phyloP scores from a whole-genome alignment of 352 stramenopile genomes.

The Phytophthora aleatoria region DNA sequence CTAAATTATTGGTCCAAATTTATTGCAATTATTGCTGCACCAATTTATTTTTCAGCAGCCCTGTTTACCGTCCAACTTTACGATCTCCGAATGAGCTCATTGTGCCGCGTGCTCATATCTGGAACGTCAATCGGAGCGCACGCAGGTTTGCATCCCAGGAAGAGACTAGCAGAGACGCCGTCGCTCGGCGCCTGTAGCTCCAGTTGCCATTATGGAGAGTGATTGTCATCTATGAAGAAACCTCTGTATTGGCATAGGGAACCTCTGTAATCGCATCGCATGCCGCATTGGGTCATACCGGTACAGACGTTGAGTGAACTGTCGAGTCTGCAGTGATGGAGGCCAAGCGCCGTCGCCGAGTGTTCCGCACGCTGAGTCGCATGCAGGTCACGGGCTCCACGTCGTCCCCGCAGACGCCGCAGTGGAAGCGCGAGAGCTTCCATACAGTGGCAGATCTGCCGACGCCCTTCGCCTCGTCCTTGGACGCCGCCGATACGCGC shows the following conservation, averaged over 20 bases:
- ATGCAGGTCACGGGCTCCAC: constrained; percentile 69
- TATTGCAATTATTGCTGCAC: too few species aligned
- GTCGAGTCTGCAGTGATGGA: constrained; percentile 11
- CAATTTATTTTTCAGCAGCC: too few species aligned
- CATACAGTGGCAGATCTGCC: constrained; percentile 67
- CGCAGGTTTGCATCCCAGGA: constrained; percentile 82
- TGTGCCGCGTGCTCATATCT: too few species aligned
- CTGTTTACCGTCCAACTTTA: too few species aligned
- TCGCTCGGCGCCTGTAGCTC: constrained; percentile 81
- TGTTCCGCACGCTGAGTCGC: constrained; percentile 59
- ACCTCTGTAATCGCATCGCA: constrained; percentile 4
- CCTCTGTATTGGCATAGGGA: constrained; percentile 3
- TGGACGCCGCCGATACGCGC: constrained; percentile 51
- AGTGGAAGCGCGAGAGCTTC: constrained; percentile 51
- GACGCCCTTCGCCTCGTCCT: constrained; percentile 42
- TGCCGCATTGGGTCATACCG: not conserved
- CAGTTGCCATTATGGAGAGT: constrained; percentile 17
- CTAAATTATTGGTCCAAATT: too few species aligned
- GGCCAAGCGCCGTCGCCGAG: constrained; percentile 18
- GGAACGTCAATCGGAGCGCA: not conserved
- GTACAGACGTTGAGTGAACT: constrained; percentile 7
- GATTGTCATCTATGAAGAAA: constrained; percentile 8
- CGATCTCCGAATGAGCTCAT: too few species aligned
- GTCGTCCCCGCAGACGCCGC: constrained; percentile 17
- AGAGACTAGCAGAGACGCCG: constrained; percentile 80